phyloP scores from a whole-genome alignment of 306 rosid species.

The Coriaria nepalensis region DNA sequence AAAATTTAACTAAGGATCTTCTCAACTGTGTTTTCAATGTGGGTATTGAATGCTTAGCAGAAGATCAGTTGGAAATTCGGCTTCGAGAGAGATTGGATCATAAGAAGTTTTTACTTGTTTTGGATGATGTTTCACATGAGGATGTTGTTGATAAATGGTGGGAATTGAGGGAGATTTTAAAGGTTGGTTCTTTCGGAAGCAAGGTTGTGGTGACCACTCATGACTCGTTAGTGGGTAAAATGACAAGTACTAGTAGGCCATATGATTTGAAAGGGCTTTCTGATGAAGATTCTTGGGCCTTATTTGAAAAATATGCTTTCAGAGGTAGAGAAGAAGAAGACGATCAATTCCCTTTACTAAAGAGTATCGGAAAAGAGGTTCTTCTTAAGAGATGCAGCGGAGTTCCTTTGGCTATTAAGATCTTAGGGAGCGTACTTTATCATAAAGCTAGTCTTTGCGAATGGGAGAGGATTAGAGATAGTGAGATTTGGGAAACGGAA shows the following conservation, averaged over 20 bases:
- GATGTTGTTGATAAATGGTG: constrained; percentile 1
- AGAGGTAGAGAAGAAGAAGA: background rate
- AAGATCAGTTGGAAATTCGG: background rate
- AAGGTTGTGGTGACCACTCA: constrained; percentile 20
- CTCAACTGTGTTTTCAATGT: constrained; percentile 6
- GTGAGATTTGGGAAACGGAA: background rate
- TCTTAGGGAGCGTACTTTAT: constrained; percentile 5
- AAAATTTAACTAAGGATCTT: constrained; percentile 9
- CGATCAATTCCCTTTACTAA: background rate
- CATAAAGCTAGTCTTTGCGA: background rate
- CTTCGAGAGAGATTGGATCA: constrained; percentile 6
- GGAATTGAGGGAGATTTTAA: constrained; percentile 6
- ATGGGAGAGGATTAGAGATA: background rate
- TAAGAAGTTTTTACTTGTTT: constrained; percentile 20
- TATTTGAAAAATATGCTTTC: constrained; percentile 6
- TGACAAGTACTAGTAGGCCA: background rate
- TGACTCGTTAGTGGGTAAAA: background rate
- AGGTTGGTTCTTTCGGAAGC: constrained; percentile 15
- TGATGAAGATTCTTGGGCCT: background rate
- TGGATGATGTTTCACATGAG: constrained; percentile 23
- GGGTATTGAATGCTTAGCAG: background rate
- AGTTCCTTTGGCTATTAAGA: constrained; percentile 12
- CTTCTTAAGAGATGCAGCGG: constrained; percentile 9
- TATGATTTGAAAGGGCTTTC: constrained; percentile 1
- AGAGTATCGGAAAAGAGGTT: background rate